Evolutionary conservation across 768 basidiomycete genomes (phyloP).

Genomic region (Mycena maculata): DNA sequence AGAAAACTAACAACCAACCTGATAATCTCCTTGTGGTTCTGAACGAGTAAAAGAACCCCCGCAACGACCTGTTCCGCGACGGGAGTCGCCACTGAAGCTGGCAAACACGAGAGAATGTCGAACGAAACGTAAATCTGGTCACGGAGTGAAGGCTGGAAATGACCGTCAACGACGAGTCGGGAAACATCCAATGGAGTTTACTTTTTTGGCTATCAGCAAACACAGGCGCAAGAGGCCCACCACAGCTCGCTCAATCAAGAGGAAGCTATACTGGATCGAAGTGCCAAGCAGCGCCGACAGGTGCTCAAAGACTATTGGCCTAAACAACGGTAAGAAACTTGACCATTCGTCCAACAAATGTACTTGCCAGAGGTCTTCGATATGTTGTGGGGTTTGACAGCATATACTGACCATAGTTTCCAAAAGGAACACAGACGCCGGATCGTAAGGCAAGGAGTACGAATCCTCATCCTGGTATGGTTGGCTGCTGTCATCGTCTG

Average conservation of each 20-base stretch:
- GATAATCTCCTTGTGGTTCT: constrained; percentile 79
- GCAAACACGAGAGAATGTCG: constrained; percentile 87
- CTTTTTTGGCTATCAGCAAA: constrained; percentile 82
- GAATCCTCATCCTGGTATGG: constrained; percentile 52
- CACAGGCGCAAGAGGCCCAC: constrained; percentile 90
- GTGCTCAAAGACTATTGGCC: constrained; percentile 97
- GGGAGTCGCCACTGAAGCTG: constrained; percentile 77
- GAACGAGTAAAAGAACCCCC: constrained; percentile 83
- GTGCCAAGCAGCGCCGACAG: constrained; percentile 82
- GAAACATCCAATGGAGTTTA: constrained; percentile 45
- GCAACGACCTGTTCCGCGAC: constrained; percentile 93
- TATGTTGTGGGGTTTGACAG: constrained; percentile 77
- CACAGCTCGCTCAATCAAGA: constrained; percentile 94
- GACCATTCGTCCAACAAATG: constrained; percentile 15
- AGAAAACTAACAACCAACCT: constrained; percentile 53
- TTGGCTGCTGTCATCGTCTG: constrained; percentile 64
- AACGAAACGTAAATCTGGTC: constrained; percentile 97
- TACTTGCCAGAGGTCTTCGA: constrained; percentile 89
- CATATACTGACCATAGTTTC: constrained; percentile 95
- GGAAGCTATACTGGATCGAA: constrained; percentile 84
- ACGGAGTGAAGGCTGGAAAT: constrained; percentile 74
- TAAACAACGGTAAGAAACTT: constrained; percentile 43
- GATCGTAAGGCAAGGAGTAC: constrained; percentile 88
- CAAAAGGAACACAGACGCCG: constrained; percentile 92
- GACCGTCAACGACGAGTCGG: constrained; percentile 16